A percentile compares a stretch with the other conserved stretches of the same genome.
These are phyloP conservation scores for Solioccasus polychromus DNA, from an alignment of 768 basidiomycete genomes.

Conservation along the genomic window DNA sequence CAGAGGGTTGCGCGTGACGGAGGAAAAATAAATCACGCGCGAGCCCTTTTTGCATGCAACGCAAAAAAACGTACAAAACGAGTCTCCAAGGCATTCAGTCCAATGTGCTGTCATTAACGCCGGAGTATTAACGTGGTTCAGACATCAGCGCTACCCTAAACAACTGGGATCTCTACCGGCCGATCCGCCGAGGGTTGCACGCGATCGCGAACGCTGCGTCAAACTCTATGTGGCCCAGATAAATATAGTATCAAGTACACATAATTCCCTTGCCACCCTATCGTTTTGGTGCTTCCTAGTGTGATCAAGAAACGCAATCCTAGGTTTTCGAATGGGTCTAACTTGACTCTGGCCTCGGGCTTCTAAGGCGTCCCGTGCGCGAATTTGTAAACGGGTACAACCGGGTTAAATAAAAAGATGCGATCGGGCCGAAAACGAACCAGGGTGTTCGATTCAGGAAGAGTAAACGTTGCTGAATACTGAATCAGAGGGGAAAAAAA, in stretches of 20 bases:
- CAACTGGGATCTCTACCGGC: too few species aligned
- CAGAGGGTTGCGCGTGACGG: too few species aligned
- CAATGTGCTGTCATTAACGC: too few species aligned
- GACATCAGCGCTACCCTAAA: too few species aligned
- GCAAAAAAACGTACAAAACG: too few species aligned
- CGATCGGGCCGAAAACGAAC: conserved; percentile 9
- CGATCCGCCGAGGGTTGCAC: too few species aligned
- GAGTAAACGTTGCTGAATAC: conserved; percentile 6
- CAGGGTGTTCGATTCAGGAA: conserved; percentile 19
- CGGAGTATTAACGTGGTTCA: too few species aligned
- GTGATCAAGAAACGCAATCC: background rate
- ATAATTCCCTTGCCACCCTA: conserved; percentile 4
- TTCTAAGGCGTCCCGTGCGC: conserved; percentile 2
- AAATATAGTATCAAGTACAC: conserved; percentile 25
- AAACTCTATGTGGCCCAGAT: conserved; percentile 17
- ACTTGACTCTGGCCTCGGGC: conserved; percentile 7
- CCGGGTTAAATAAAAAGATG: conserved; percentile 26
- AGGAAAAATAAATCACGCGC: too few species aligned
- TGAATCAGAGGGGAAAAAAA: background rate
- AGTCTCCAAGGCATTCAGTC: too few species aligned
- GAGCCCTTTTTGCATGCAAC: too few species aligned
- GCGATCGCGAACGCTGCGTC: background rate
- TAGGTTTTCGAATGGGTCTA: background rate
- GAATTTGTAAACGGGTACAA: conserved; percentile 16
- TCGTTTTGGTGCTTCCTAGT: conserved; percentile 4